Evolutionary conservation across 192 early-diverging fungal genomes (phyloP), one percentile per base, ranked within the genome.

Genomic region (Phycomyces blakesleeanus): DNA sequence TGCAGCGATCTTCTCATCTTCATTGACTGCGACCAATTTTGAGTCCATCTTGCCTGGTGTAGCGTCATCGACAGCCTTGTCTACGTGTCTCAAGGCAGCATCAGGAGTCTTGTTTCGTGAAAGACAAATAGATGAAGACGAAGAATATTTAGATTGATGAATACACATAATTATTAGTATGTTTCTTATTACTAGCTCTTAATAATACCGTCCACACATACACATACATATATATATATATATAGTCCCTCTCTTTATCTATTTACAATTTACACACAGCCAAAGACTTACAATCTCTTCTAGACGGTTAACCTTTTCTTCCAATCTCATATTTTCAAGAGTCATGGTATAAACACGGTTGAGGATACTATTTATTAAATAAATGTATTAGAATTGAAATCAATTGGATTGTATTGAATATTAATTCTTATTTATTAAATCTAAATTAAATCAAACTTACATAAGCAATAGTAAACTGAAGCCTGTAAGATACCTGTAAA

Each of bases 401-500:
- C n/a, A n/a, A n/a, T n/a, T n/a, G n/a, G n/a, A n/a, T n/a, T n/a
- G n/a, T n/a, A n/a, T n/a, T n/a, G n/a, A n/a, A n/a, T n/a, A n/a
- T n/a, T n/a, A n/a, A n/a, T n/a, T n/a, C n/a, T n/a, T n/a, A n/a
- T n/a, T n/a, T n/a, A n/a, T n/a, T n/a, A n/a, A 24, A 27, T 40
- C n/a, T 10, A 47, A n/a, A 51, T 42, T 20, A n/a, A 0, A 29
- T 25, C 9, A 51, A 10, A 66, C 75, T 61, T 69, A 73, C 76
- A 84, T 57, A 1, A 80, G 81, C 34, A 84, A 55, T 50, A 84
- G 75, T 38, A 84, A 47, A 3, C 80, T 81, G 55, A 79, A 84
- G 22, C 82, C 82, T 24, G 82, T 84, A 56, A 84, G 59, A 38
- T 84, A 84, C 77, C 81, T 83, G 64, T 29, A 55, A 15, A 57